A percentile compares a stretch with the other conserved stretches of the same genome.
phyloP scores from a whole-genome alignment of 768 basidiomycete species.

The Lentinula boryana region DNA sequence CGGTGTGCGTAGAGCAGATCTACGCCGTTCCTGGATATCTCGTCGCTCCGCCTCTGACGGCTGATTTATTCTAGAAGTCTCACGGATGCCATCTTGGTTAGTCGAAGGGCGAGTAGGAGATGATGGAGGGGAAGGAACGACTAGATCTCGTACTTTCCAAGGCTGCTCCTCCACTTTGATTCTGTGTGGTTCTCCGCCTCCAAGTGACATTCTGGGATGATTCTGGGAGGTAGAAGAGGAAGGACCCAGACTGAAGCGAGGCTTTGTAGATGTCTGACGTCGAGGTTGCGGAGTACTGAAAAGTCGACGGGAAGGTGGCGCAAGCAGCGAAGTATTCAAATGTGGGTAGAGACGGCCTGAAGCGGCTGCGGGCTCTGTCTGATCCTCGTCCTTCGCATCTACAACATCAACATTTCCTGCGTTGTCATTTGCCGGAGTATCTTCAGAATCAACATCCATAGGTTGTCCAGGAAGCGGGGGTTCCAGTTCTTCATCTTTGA shows the following conservation, averaged over 20 bases:
- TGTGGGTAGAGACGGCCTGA: constrained; percentile 19
- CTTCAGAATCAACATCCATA: not conserved
- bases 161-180: constrained; percentile 39
- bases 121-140: constrained; percentile 28
- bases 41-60: constrained; percentile 14
- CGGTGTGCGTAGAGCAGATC: constrained; percentile 47
- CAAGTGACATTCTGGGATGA: constrained; percentile 33
- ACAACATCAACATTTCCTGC: not conserved
- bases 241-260: not conserved
- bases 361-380: constrained; percentile 20
- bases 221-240: constrained; percentile 7
- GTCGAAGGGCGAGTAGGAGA: constrained; percentile 10
- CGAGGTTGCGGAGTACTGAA: constrained; percentile 59
- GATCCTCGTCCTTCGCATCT: constrained; percentile 14
- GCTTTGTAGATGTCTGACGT: constrained; percentile 7
- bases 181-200: constrained; percentile 40
- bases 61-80: not conserved
- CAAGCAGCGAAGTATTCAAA: constrained; percentile 24
- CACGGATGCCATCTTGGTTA: constrained; percentile 9
- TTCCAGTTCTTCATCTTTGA: not conserved
- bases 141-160: constrained; percentile 54
- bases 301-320: constrained; percentile 9
- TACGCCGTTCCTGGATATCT: constrained; percentile 59
- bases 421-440: not conserved
- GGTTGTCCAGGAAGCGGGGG: not conserved